Evolutionary conservation across 305 asterid species (phyloP), one percentile per base, ranked within the genome.

Genomic region (Nicotiana rustica): DNA sequence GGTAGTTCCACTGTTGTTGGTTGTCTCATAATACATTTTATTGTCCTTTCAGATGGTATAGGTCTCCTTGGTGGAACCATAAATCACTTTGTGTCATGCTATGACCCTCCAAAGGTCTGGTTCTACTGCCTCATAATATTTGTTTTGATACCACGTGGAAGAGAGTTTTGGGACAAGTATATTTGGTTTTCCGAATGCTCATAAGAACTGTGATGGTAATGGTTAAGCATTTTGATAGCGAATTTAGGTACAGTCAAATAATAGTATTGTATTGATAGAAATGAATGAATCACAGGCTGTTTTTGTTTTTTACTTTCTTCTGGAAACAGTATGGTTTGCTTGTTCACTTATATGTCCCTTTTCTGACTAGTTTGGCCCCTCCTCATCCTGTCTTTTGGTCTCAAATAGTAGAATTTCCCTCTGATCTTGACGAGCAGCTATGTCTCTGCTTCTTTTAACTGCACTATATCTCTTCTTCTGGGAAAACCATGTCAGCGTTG

Each of bases 41-140:
- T 41, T 52, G n/a, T 69, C 82, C 84, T 88, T 87, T 71, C 97
- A 94, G 98, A 96, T 88, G 99, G 98, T 79, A 89, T 96, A 85
- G 99, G 98, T 83, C 98, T 96, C 86, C 97, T 96, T 67, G 97
- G 99, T 83, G 99, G 98, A 67, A 92, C 92, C 85, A 91, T 96
- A 88, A 93, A 94, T 90, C 89, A 93, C 87, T 94, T 94, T 89
- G 97, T 88, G 84, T 89, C 97, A 21, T 85, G 88, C 86, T 88
- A 90, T 87, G 90, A 90, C 78, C 92, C 97, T 84, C 97, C 99
- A 59, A 96, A 94, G 98, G 99, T 96, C 86, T 87, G 91, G 44
- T 69, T 59, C 83, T 78, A 70, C 76, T 82, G 65, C 80, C 87
- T 62, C 47, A 9, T 41, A 9, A 41, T 41, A 6, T 59, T 29